Conservation (phyloP, 768 basidiomycete species). For the Bullera alba region DNA sequence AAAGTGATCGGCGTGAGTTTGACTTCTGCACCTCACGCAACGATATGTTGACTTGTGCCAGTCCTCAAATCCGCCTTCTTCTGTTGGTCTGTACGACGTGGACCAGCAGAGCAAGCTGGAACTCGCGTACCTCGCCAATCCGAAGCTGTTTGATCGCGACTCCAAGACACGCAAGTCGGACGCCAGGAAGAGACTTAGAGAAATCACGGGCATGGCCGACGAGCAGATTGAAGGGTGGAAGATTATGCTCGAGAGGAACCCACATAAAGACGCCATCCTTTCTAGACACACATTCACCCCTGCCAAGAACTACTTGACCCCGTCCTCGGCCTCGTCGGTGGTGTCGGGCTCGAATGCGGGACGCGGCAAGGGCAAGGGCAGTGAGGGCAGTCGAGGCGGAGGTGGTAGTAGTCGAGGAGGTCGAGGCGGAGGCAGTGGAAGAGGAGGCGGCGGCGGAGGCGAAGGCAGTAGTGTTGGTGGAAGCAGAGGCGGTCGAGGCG, state of each 20-base stretch:
- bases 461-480: constrained; percentile 29
- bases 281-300: constrained; percentile 16
- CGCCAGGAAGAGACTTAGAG: constrained; percentile 59
- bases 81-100: constrained; percentile 3
- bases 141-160: constrained; percentile 70
- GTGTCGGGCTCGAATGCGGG: not conserved
- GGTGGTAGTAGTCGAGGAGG: constrained; percentile 45
- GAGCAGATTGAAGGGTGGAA: constrained; percentile 90
- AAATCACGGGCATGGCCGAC: constrained; percentile 62
- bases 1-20: constrained; percentile 18
- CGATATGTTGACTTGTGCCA: not conserved
- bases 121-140: constrained; percentile 66
- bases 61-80: not conserved
- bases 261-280: constrained; percentile 39
- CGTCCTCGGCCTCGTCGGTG: no score
- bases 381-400: constrained; percentile 23
- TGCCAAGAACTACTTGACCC: constrained; percentile 5
- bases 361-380: constrained; percentile 21
- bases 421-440: constrained; percentile 45
- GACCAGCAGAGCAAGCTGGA: constrained; percentile 61
- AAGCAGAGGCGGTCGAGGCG: constrained; percentile 53
- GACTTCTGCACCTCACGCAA: not conserved
- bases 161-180: constrained; percentile 64
- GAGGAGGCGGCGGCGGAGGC: constrained; percentile 11
- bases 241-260: constrained; percentile 77